Evolutionary conservation across 306 rosid genomes (phyloP).

Genomic region (Pachyrhizus erosus): DNA sequence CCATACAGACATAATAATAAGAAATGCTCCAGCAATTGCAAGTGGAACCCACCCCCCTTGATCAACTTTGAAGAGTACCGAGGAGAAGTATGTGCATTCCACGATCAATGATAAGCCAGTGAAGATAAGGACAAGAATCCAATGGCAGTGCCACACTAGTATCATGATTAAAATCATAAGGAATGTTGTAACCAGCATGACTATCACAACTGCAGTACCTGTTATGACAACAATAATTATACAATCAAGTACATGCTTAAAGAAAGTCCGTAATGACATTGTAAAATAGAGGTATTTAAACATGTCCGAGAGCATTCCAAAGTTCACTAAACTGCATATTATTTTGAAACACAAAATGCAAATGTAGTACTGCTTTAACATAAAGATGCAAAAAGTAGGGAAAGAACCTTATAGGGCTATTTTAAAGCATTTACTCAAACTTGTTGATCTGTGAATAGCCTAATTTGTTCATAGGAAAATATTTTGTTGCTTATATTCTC

Average conservation of each 20-base stretch:
- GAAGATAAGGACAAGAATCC: slow-evolving; percentile 79
- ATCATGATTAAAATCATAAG: slow-evolving; percentile 91
- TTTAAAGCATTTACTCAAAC: not conserved
- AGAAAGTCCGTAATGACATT: slow-evolving; percentile 3
- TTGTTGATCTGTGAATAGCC: not conserved
- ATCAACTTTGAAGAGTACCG: slow-evolving; percentile 81
- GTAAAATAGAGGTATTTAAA: slow-evolving; percentile 6
- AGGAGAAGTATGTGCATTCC: slow-evolving; percentile 85
- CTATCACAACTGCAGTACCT: slow-evolving; percentile 93
- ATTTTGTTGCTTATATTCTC: not conserved
- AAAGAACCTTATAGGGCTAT: not conserved
- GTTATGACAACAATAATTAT: slow-evolving; percentile 48
- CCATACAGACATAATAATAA: slow-evolving; percentile 86
- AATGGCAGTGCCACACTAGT: slow-evolving; percentile 94
- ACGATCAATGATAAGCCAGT: slow-evolving; percentile 71
- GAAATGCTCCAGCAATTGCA: slow-evolving; percentile 78
- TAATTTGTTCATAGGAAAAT: not conserved
- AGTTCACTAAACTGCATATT: not conserved
- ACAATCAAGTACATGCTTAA: slow-evolving; percentile 20
- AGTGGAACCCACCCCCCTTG: slow-evolving; percentile 99
- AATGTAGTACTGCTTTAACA: not conserved
- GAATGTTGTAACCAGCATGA: slow-evolving; percentile 86
- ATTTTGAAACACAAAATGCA: not conserved
- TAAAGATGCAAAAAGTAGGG: not conserved
- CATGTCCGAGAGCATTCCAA: not conserved